These are phyloP conservation scores for Candida sojae DNA, from an alignment of 1,139 yeast genomes.

Conservation along the genomic window DNA sequence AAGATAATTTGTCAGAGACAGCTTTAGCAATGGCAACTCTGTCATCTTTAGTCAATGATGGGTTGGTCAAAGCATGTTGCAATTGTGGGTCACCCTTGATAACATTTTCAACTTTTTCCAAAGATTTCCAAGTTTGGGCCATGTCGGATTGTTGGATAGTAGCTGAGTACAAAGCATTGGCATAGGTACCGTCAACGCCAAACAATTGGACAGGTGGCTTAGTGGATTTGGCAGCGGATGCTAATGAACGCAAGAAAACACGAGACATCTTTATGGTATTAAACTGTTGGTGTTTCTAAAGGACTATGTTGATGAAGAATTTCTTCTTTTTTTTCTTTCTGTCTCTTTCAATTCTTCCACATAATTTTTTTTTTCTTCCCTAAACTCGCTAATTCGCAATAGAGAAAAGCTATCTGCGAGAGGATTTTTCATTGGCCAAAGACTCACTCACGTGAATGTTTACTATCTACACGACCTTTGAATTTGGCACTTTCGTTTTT, in stretches of 20 bases:
- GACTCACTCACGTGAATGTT: background rate
- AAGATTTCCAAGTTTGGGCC: slow-evolving; percentile 69
- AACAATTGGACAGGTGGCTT: slow-evolving; percentile 92
- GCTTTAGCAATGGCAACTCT: slow-evolving; percentile 71
- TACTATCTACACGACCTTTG: background rate
- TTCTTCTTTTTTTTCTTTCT: background rate
- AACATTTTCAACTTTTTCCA: slow-evolving; percentile 57
- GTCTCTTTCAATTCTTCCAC: background rate
- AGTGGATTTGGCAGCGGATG: slow-evolving; percentile 60
- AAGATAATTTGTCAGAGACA: slow-evolving; percentile 54
- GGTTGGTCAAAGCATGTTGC: slow-evolving; percentile 67
- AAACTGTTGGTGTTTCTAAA: slow-evolving; percentile 2
- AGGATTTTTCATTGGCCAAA: slow-evolving; percentile 5
- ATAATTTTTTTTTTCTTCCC: background rate
- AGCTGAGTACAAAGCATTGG: slow-evolving; percentile 91
- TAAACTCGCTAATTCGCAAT: slow-evolving; percentile 1
- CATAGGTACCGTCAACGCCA: slow-evolving; percentile 97
- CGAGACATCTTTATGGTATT: slow-evolving; percentile 37
- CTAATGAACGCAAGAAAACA: slow-evolving; percentile 70
- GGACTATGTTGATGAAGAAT: background rate
- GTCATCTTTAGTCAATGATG: slow-evolving; percentile 77
- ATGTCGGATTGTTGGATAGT: slow-evolving; percentile 81
- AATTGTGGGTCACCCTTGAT: slow-evolving; percentile 67
- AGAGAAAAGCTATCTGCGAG: background rate
- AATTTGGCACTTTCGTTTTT: background rate